phyloP scores from a whole-genome alignment of 441 rosid genomes.

The Eruca vesicaria region DNA sequence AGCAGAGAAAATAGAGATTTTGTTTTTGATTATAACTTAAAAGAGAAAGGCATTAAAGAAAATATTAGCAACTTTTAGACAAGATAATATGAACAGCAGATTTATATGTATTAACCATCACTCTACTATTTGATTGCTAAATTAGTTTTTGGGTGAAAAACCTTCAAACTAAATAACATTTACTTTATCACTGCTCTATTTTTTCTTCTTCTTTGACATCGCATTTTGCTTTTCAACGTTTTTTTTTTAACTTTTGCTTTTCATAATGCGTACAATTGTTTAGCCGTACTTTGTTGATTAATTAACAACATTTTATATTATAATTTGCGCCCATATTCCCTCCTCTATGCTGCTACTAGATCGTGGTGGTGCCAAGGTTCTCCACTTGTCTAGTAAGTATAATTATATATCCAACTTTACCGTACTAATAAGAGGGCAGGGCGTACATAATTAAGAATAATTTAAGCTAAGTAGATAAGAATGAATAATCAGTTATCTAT shows the following conservation, averaged over 20 bases:
- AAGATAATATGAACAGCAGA: neutral
- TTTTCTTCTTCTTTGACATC: neutral
- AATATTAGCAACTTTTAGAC: neutral
- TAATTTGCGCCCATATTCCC: constrained; percentile 8
- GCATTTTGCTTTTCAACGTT: constrained; percentile 5
- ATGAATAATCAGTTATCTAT: neutral
- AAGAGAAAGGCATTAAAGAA: no score
- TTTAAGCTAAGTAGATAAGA: constrained; percentile 3
- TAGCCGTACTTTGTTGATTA: neutral
- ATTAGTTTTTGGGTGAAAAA: neutral
- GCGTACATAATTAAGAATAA: neutral
- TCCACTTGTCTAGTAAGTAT: constrained; percentile 13
- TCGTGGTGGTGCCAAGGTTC: constrained; percentile 21
- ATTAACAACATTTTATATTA: neutral
- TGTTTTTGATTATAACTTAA: neutral
- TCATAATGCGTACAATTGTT: neutral
- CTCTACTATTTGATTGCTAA: no score
- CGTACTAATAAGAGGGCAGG: neutral
- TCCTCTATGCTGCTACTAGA: constrained; percentile 25
- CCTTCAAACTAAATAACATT: neutral
- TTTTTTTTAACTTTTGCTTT: neutral
- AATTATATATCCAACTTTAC: constrained; percentile 10
- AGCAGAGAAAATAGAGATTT: neutral
- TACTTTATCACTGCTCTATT: neutral
- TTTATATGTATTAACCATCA: neutral